phyloP scores from a whole-genome alignment of 2,329 filamentous ascomycete species.

The Hypocrella siamensis region DNA sequence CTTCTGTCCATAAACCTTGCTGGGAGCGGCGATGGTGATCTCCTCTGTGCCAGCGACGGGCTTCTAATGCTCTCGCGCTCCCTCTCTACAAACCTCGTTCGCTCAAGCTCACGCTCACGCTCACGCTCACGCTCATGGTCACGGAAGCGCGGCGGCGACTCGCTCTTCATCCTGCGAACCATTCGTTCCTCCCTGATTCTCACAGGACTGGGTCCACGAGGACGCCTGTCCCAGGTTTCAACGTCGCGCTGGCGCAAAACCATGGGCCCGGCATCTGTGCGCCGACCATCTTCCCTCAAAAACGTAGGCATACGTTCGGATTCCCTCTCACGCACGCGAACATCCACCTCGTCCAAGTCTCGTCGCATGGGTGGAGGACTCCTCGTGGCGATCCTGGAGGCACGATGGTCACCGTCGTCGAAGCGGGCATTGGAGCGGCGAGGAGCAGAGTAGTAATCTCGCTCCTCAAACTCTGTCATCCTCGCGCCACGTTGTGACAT shows the following conservation, averaged over 20 bases:
- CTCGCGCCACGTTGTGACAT: constrained; percentile 8
- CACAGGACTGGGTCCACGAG: constrained; percentile 26
- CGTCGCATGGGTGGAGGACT: constrained; percentile 11
- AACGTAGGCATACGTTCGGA: constrained; percentile 31
- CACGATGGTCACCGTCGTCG: constrained; percentile 10
- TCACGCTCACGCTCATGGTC: constrained; percentile 18
- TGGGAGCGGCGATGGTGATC: constrained; percentile 12
- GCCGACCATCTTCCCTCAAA: constrained; percentile 32
- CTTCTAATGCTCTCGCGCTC: constrained; percentile 23
- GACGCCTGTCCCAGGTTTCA: constrained; percentile 35
- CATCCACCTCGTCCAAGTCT: constrained; percentile 20
- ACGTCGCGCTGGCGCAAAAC: constrained; percentile 39
- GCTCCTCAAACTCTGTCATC: constrained; percentile 27
- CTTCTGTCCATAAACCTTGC: constrained; percentile 22
- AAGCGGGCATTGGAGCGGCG: constrained; percentile 15
- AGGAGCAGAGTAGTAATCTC: constrained; percentile 24
- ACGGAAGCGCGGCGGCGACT: constrained; percentile 19
- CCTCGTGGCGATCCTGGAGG: constrained; percentile 9
- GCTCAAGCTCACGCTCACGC: constrained; percentile 18
- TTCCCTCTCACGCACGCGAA: constrained; percentile 28
- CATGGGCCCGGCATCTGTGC: constrained; percentile 31
- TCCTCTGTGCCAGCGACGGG: constrained; percentile 16
- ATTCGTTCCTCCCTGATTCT: constrained; percentile 27
- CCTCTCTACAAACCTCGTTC: constrained; percentile 22
- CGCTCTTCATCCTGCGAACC: constrained; percentile 25